These are phyloP conservation scores for Baorangia bicolor DNA, from an alignment of 768 basidiomycete species.

Conservation along the genomic window DNA sequence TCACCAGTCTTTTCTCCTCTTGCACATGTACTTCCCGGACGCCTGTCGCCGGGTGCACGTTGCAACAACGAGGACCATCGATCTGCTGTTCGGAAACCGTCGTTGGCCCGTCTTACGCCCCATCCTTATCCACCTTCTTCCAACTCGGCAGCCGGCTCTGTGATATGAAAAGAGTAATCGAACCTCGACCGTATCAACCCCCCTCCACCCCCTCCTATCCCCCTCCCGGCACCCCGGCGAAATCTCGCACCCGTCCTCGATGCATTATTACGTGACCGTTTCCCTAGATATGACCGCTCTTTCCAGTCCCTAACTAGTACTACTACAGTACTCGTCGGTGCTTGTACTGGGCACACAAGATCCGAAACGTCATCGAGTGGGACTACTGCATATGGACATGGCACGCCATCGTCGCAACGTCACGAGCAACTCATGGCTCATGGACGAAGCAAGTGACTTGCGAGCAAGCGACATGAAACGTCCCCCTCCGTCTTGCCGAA, in stretches of 20 bases:
- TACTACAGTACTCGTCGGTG: neutral
- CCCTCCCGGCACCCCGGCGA: constrained; percentile 10
- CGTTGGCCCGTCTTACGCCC: neutral
- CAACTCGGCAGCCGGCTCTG: constrained; percentile 1
- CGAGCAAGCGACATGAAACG: too few species aligned
- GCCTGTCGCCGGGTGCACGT: constrained; percentile 7
- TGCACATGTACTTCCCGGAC: neutral
- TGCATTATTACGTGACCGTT: constrained; percentile 7
- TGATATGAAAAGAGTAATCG: constrained; percentile 1
- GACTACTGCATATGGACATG: neutral
- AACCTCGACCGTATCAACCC: neutral
- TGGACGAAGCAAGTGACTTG: too few species aligned
- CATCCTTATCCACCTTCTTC: neutral
- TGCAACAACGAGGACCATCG: constrained; percentile 16
- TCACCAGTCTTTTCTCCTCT: neutral
- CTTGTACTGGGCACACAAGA: constrained; percentile 4
- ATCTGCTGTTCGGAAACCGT: constrained; percentile 1
- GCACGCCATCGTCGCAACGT: neutral
- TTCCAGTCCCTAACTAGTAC: neutral
- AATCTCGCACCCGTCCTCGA: constrained; percentile 9
- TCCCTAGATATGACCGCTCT: neutral
- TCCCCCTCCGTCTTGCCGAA: too few species aligned
- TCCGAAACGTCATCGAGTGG: constrained; percentile 3
- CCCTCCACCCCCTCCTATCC: constrained; percentile 2
- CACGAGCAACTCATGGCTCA: neutral